Evolutionary conservation across 805 yeast genomes (phyloP).

Genomic region (Ogataea pini): DNA sequence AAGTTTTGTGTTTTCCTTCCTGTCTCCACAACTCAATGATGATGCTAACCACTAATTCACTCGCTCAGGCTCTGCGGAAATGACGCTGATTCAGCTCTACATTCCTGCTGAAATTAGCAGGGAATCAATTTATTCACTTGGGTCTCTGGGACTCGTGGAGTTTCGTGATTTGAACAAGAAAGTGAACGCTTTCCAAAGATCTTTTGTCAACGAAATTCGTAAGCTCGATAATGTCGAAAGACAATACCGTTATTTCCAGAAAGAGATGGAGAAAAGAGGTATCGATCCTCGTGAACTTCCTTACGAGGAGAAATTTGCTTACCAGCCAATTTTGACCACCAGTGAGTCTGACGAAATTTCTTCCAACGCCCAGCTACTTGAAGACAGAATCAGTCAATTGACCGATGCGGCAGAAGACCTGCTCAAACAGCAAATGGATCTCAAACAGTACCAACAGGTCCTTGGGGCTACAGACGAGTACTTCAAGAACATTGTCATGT

Average conservation of each 20-base stretch:
- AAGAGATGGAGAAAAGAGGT: slow-evolving; percentile 46
- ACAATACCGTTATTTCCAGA: slow-evolving; percentile 62
- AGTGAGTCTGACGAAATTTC: slow-evolving; percentile 69
- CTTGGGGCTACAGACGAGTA: slow-evolving; percentile 51
- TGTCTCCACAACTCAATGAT: neutral
- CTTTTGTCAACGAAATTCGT: slow-evolving; percentile 87
- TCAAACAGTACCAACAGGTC: slow-evolving; percentile 72
- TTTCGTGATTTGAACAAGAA: slow-evolving; percentile 86
- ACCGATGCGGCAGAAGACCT: slow-evolving; percentile 68
- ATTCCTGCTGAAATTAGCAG: slow-evolving; percentile 89
- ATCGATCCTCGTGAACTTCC: slow-evolving; percentile 26
- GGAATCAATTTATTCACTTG: slow-evolving; percentile 82
- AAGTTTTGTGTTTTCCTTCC: slow-evolving; percentile 14
- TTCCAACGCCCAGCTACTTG: slow-evolving; percentile 63
- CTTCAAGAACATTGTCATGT: slow-evolving; percentile 34
- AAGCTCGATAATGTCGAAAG: slow-evolving; percentile 84
- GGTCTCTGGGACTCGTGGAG: slow-evolving; percentile 82
- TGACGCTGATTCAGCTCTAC: slow-evolving; percentile 90
- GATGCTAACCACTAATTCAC: slow-evolving; percentile 1
- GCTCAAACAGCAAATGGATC: slow-evolving; percentile 58
- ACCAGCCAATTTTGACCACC: slow-evolving; percentile 26
- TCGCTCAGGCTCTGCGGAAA: slow-evolving; percentile 81
- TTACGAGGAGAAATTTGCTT: slow-evolving; percentile 23
- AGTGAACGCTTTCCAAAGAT: slow-evolving; percentile 84
- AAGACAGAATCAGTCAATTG: slow-evolving; percentile 72